These are phyloP conservation scores for Mycena galopus DNA, from an alignment of 768 basidiomycete genomes.

Conservation along the genomic window DNA sequence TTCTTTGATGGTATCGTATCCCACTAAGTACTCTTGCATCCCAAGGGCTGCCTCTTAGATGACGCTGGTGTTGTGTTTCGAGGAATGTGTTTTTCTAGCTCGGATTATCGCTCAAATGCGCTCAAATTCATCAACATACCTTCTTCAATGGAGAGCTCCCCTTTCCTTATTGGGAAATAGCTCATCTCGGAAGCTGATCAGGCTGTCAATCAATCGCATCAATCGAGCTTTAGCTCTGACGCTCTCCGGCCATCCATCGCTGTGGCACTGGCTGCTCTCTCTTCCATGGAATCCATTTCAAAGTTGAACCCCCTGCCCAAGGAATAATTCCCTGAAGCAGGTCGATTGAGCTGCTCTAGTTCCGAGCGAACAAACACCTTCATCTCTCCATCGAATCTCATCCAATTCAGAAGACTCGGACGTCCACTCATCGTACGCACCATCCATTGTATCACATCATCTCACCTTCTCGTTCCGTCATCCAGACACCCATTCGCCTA, in stretches of 20 bases:
- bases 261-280: no score
- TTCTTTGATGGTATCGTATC: not conserved
- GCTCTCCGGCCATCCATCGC: not conserved
- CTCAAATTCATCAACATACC: no score
- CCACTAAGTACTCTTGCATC: not conserved
- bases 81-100: no score
- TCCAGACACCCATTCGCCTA: not conserved
- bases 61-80: no score
- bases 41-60: not conserved
- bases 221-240: not conserved
- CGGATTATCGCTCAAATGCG: no score
- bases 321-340: not conserved
- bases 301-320: not conserved
- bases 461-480: not conserved
- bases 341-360: not conserved
- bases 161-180: no score
- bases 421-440: not conserved
- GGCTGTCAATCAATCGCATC: not conserved
- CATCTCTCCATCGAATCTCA: no score
- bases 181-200: no score
- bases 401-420: no score
- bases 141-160: no score
- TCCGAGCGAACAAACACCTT: not conserved
- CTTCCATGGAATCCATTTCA: not conserved
- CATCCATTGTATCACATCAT: not conserved